Evolutionary conservation across 352 stramenopile genomes (phyloP).

Genomic region (Phytophthora capsici): DNA sequence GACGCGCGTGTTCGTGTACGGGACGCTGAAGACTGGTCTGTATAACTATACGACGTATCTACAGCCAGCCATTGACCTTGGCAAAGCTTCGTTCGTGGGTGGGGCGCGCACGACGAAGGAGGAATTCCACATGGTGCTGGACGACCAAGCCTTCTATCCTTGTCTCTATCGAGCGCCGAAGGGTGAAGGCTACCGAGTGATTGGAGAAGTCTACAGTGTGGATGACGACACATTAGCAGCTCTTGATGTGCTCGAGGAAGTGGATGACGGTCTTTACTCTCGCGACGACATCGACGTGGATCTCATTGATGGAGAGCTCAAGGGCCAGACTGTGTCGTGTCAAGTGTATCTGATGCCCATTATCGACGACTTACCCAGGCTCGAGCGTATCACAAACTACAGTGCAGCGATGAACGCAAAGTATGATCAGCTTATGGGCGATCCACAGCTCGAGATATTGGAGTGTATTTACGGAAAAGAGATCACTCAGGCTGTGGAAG

Average conservation of each 20-base stretch:
- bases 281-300: conserved; percentile 55
- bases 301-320: conserved; percentile 31
- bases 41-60: conserved; percentile 80
- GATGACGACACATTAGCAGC: conserved; percentile 59
- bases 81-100: conserved; percentile 61
- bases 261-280: conserved; percentile 54
- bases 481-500: conserved; percentile 35
- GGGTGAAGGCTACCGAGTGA: conserved; percentile 45
- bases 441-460: conserved; percentile 54
- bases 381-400: conserved; percentile 47
- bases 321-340: conserved; percentile 29
- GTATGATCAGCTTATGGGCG: conserved; percentile 43
- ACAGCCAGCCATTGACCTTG: conserved; percentile 45
- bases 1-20: conserved; percentile 81
- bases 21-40: conserved; percentile 78
- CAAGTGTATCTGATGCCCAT: conserved; percentile 53
- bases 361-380: conserved; percentile 42
- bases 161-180: conserved; percentile 60
- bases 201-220: conserved; percentile 69
- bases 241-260: conserved; percentile 67
- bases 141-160: conserved; percentile 66
- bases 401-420: conserved; percentile 40
- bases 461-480: conserved; percentile 59
- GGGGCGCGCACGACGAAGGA: conserved; percentile 40
- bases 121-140: conserved; percentile 70